Evolutionary conservation across 441 rosid genomes (phyloP), one percentile per base, ranked within the genome.

Genomic region (Eutrema salsugineum): DNA sequence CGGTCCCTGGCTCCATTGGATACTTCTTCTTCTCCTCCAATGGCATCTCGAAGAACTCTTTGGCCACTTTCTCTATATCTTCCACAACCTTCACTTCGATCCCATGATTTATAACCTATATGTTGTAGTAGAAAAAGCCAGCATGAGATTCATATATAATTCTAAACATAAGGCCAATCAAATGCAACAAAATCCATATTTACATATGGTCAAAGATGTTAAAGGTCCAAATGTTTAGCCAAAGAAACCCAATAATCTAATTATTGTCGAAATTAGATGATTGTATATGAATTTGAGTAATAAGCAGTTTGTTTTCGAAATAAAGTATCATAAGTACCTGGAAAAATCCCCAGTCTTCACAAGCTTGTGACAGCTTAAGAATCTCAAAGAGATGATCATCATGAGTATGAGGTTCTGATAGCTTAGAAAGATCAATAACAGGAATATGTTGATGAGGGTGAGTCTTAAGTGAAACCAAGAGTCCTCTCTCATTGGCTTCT

Each of bases 321-420:
- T 0, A 54, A 38, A 48, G 39, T 56, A 46, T 47, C 27, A 48
- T 8, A 38, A 57, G 33, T 70, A 88, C 93, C 90, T 88, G 90
- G 61, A 88, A 88, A 66, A 88, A 86, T 57, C 93, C 89, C 93
- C 93, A 88, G 39, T 86, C 85, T 71, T 84, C 77, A 79, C 90
- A 83, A 69, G 93, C 93, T 65, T 82, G 74, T 30, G 76, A 75
- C 43, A 88, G 83, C 54, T 79, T 72, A 47, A 76, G 57, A 59
- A 84, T 73, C 76, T 84, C 88, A 17, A 30, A 54, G 47, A 60
- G 30, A 42, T 63, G 77, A 60, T 77, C 83, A 69, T 81, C 77
- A 51, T 72, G 76, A 24, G 43, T 75, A 60, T 64, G 51, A 12
- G 72, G 78, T 28, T 73, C 65, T 58, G 78, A 53, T 71, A 88